Evolutionary conservation across 192 early-diverging fungal species (phyloP).

Genomic region (Linderina pennispora): DNA sequence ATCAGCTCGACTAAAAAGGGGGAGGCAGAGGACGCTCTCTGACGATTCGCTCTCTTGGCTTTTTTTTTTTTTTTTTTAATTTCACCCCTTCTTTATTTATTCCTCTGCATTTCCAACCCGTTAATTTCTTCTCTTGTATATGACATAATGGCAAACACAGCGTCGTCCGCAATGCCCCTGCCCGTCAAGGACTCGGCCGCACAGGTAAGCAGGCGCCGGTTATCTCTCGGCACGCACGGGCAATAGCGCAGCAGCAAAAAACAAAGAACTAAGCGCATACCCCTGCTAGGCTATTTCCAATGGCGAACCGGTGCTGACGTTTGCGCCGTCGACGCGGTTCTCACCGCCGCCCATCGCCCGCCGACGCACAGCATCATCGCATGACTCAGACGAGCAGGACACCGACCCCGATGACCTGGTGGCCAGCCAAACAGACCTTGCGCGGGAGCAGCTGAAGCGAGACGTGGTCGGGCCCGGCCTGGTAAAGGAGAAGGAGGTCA

Average conservation of each 20-base stretch:
- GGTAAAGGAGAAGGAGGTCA: conserved; percentile 40
- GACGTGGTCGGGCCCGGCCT: conserved; percentile 35
- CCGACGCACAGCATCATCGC: conserved; percentile 4
- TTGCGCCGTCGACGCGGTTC: conserved; percentile 40
- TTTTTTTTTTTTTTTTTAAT: neutral
- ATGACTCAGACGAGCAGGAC: conserved; percentile 31
- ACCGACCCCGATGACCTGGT: conserved; percentile 41
- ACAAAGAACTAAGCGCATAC: too few relatives aligned
- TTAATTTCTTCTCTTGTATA: neutral
- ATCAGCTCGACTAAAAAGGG: too few relatives aligned
- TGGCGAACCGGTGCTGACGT: conserved; percentile 26
- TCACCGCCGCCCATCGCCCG: conserved; percentile 5
- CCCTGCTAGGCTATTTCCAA: too few relatives aligned
- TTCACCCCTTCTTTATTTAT: neutral
- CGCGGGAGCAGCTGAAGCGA: conserved; percentile 18
- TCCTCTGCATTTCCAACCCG: neutral
- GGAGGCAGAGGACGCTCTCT: too few relatives aligned
- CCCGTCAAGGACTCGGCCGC: conserved; percentile 11
- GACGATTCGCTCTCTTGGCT: neutral
- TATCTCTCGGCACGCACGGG: neutral
- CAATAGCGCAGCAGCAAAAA: too few relatives aligned
- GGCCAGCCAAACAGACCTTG: conserved; percentile 16
- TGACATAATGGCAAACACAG: conserved; percentile 19
- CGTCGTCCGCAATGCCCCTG: conserved; percentile 36
- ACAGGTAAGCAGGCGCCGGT: conserved; percentile 15